These are phyloP conservation scores for Globisporangium paddicum DNA, from an alignment of 352 stramenopile species.

Conservation along the genomic window DNA sequence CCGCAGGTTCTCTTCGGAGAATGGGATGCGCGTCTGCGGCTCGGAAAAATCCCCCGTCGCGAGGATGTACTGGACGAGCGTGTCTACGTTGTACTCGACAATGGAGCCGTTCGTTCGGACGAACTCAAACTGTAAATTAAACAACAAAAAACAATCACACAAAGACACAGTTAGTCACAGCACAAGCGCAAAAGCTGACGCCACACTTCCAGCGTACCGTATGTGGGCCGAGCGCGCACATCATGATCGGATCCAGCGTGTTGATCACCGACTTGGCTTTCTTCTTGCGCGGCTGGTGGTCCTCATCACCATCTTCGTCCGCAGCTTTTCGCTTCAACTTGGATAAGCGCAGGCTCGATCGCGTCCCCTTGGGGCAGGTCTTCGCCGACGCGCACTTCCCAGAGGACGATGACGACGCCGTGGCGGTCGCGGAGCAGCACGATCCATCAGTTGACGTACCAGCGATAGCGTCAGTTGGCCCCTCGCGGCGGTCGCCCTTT, in stretches of 20 bases:
- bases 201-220: conserved; percentile 37
- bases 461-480: not conserved
- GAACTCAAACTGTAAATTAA: conserved; percentile 69
- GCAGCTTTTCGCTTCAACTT: conserved; percentile 49
- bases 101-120: conserved; percentile 76
- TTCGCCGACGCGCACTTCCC: conserved; percentile 2
- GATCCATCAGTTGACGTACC: not conserved
- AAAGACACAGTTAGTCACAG: no score
- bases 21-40: conserved; percentile 83
- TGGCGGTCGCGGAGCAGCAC: not conserved
- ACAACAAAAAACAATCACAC: no score
- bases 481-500: not conserved
- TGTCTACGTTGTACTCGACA: conserved; percentile 85
- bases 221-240: conserved; percentile 65
- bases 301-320: conserved; percentile 20
- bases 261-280: conserved; percentile 65
- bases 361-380: conserved; percentile 23
- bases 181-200: conserved; percentile 9
- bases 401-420: not conserved
- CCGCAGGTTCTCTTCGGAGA: conserved; percentile 75
- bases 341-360: conserved; percentile 51
- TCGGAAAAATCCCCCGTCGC: conserved; percentile 87
- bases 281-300: conserved; percentile 27
- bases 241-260: conserved; percentile 86
- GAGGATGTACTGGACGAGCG: conserved; percentile 86